Percentiles rank a stretch among this genome's conserved stretches.
These are phyloP conservation scores for Yamadazyma mexicana DNA, from an alignment of 1,139 yeast genomes.

Conservation along the genomic window DNA sequence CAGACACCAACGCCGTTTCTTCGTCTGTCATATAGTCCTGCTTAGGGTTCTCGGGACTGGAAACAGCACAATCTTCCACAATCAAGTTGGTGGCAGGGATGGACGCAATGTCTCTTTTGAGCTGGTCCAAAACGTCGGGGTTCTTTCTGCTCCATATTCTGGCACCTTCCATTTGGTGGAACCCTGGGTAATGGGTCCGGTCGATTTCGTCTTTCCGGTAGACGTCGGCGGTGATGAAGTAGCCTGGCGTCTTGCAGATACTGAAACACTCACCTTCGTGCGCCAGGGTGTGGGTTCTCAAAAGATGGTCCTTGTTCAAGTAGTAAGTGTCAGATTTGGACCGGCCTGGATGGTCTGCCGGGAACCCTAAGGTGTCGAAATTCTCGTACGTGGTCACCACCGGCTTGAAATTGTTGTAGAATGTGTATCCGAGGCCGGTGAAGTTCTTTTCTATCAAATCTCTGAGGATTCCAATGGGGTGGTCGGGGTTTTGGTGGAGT, in stretches of 20 bases:
- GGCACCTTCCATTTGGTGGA: slow-evolving; percentile 98
- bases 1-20: slow-evolving; percentile 68
- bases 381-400: slow-evolving; percentile 80
- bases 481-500: slow-evolving; percentile 70
- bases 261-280: slow-evolving; percentile 88
- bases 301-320: slow-evolving; percentile 64
- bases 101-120: slow-evolving; percentile 57
- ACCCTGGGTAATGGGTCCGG: slow-evolving; percentile 94
- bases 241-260: slow-evolving; percentile 72
- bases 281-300: slow-evolving; percentile 95
- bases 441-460: slow-evolving; percentile 71
- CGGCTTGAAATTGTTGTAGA: slow-evolving; percentile 79
- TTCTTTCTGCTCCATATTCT: slow-evolving; percentile 68
- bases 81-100: slow-evolving; percentile 69
- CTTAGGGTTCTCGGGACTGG: slow-evolving; percentile 69
- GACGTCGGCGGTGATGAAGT: slow-evolving; percentile 92
- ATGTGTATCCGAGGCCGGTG: slow-evolving; percentile 68
- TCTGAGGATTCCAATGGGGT: slow-evolving; percentile 87
- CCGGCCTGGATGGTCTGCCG: slow-evolving; percentile 91
- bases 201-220: slow-evolving; percentile 95
- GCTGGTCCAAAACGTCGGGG: slow-evolving; percentile 38
- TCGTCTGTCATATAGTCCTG: slow-evolving; percentile 70
- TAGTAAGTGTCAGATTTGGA: slow-evolving; percentile 92
- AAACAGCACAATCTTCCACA: slow-evolving; percentile 66
- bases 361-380: slow-evolving; percentile 90